Base-by-base conservation (phyloP, 352 stramenopile species). In the Pythium rishiriense region DNA sequence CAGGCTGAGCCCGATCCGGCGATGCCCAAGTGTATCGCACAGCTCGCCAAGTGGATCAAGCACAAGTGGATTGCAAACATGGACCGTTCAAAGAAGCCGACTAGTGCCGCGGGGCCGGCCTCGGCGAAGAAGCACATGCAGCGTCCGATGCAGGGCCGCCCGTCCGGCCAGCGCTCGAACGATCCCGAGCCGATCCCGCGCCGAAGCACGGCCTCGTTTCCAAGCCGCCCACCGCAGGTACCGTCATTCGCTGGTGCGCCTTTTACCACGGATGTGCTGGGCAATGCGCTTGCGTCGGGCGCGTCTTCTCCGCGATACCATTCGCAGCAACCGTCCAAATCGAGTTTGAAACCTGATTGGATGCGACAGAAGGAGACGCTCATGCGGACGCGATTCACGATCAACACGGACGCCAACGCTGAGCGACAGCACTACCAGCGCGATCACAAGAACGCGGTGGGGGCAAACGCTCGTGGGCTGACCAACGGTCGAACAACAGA, bases 11-110 rank as follows among this genome's bases (percentile, higher is more conserved):
- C 58, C 28, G 63, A 66, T 26, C 47, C 63, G 12, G 19, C 24
- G 14, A 50, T 89, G 17, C 79, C 84, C 9, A 74, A 72, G 56
- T 78, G 70, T 33, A 74, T 89, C 26, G 62, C 39, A 1, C 72
- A 75, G 25, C 61, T 91, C 29, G 80, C 82, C 7, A 86, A 81
- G 72, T 93, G 82, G 82, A 88, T 93, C 58, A 88, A 85, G 50
- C 70, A 58, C 43, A 85, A 76, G 28, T 91, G 84, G 84, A 72
- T 85, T 4, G 62, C 76, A 24, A 81, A 78, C 25, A 86, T 90
- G 25, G 60, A 80, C 19, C 51, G 52, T 15, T 39, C 61, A 1
- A 58, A 37, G 19, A 61, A 31, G 28, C 12, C 25, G 1, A 24
- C 10, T 1, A 25, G 33, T 14, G 33, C 33, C 33, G 33, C 33